phyloP scores from a whole-genome alignment of 352 stramenopile species.

The Pythium aristosporum region DNA sequence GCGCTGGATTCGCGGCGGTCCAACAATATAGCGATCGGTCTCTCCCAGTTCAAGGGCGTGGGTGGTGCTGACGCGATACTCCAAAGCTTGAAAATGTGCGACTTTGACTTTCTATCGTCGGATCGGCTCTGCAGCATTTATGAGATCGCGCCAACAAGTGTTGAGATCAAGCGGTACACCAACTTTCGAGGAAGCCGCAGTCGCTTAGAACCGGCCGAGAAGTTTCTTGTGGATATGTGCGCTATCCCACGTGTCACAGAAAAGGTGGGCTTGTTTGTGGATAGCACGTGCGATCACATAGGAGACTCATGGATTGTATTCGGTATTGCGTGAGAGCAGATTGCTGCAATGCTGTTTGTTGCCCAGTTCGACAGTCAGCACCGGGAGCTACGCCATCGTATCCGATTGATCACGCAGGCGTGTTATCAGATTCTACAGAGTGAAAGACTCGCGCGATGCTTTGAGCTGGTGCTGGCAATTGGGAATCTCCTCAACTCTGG shows the following conservation, averaged over 20 bases:
- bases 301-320: neutral
- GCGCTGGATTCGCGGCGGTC: conserved; percentile 70
- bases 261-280: conserved; percentile 39
- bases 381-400: conserved; percentile 43
- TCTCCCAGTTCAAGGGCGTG: conserved; percentile 71
- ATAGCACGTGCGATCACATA: neutral
- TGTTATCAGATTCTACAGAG: conserved; percentile 69
- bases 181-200: conserved; percentile 58
- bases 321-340: conserved; percentile 30
- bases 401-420: conserved; percentile 51
- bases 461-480: conserved; percentile 73
- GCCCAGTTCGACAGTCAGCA: conserved; percentile 63
- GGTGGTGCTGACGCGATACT: conserved; percentile 52
- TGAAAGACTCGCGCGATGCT: conserved; percentile 68
- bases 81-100: conserved; percentile 42
- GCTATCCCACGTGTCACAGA: conserved; percentile 64
- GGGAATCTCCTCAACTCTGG: conserved; percentile 77
- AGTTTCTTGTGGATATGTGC: conserved; percentile 75
- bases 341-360: conserved; percentile 66
- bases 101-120: conserved; percentile 60
- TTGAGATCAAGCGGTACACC: conserved; percentile 71
- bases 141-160: conserved; percentile 63
- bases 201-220: conserved; percentile 53
- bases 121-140: conserved; percentile 59
- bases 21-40: conserved; percentile 80